Evolutionary conservation across 2,329 filamentous ascomycete genomes (phyloP).

Genomic region (Sphaerulina populicola): DNA sequence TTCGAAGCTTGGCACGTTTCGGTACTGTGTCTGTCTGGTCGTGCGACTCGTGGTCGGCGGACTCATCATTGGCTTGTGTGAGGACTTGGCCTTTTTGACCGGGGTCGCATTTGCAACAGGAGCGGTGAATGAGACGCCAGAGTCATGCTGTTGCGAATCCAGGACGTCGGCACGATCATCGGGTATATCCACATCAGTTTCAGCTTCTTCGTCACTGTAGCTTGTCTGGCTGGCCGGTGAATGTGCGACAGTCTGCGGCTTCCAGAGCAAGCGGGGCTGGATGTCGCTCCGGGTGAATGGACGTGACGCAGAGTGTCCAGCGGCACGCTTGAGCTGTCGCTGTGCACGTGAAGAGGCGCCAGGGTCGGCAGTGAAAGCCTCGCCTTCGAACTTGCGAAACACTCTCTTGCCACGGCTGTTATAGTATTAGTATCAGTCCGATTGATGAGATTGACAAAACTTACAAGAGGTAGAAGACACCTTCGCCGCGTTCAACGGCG

Average conservation of each 20-base stretch:
- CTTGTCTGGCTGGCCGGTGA: conserved; percentile 35
- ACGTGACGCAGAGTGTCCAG: conserved; percentile 36
- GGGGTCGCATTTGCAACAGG: conserved; percentile 12
- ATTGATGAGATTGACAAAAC: conserved; percentile 34
- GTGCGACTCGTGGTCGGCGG: conserved; percentile 17
- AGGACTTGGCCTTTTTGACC: conserved; percentile 13
- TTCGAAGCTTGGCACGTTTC: conserved; percentile 17
- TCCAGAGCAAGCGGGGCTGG: conserved; percentile 57
- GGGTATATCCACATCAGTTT: conserved; percentile 44
- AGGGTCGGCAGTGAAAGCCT: conserved; percentile 21
- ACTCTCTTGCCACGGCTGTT: conserved; percentile 68
- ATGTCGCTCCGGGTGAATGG: conserved; percentile 60
- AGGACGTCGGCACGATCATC: conserved; percentile 11
- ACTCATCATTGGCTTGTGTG: conserved; percentile 12
- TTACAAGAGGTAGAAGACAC: conserved; percentile 70
- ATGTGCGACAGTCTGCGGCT: conserved; percentile 34
- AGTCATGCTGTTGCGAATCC: not conserved
- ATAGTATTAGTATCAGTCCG: conserved; percentile 23
- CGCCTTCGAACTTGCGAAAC: conserved; percentile 57
- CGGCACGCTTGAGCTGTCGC: conserved; percentile 32
- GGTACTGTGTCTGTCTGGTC: conserved; percentile 15
- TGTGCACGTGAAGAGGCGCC: conserved; percentile 31
- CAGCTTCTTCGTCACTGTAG: conserved; percentile 52
- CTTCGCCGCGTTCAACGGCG: conserved; percentile 57
- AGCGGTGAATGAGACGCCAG: not conserved